A percentile compares a stretch with the other conserved stretches of the same genome.
Conservation (phyloP, 495 filamentous ascomycete species). For the Aspergillus sclerotiicarbonarius region DNA sequence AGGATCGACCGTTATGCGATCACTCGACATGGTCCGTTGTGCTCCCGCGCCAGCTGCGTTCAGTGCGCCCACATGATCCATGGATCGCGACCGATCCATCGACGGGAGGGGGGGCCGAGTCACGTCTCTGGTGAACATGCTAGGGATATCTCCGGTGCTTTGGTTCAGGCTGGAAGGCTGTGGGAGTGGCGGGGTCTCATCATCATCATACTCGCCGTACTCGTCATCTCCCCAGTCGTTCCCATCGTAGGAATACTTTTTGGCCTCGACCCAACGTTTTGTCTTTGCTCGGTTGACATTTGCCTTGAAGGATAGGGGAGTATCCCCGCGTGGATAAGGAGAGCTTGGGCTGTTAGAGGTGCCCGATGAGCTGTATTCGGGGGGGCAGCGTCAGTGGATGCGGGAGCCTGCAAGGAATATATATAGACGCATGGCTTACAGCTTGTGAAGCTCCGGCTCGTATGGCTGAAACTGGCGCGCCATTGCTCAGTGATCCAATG, state of each 20-base stretch:
- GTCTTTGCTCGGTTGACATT: conserved; percentile 92
- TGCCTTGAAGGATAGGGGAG: conserved; percentile 62
- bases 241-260: conserved; percentile 82
- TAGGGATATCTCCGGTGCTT: conserved; percentile 29
- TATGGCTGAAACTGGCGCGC: conserved; percentile 23
- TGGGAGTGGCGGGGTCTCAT: conserved; percentile 45
- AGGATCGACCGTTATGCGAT: conserved; percentile 22
- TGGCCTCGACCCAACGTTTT: conserved; percentile 92
- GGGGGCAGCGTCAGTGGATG: conserved; percentile 1
- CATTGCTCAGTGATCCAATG: conserved; percentile 12
- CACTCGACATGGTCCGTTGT: conserved; percentile 52
- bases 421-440: conserved; percentile 19
- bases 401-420: neutral
- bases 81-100: conserved; percentile 42
- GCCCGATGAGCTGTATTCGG: conserved; percentile 17
- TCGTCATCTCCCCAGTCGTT: conserved; percentile 92
- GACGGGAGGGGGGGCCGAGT: conserved; percentile 24
- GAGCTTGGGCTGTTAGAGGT: conserved; percentile 33
- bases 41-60: conserved; percentile 10
- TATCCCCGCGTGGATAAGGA: conserved; percentile 25
- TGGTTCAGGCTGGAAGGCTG: conserved; percentile 33
- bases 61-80: conserved; percentile 24
- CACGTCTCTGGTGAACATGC: conserved; percentile 5
- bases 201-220: conserved; percentile 69
- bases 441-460: conserved; percentile 25